Conservation (phyloP, 176 grass and related monocot species). For the Carex scoparia region DNA sequence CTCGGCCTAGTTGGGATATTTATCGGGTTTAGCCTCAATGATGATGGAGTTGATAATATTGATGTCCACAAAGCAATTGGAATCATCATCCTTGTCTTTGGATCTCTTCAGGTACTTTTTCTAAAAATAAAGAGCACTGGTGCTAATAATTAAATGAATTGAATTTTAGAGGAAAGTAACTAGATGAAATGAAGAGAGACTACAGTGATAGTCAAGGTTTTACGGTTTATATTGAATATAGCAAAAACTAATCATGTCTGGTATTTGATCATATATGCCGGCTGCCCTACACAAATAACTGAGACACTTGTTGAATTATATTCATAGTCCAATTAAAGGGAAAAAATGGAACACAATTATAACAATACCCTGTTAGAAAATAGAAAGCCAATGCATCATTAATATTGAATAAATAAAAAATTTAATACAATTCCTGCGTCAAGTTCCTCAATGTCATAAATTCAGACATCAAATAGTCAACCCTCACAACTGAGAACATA, state of each 20-base stretch:
- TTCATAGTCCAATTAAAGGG: not conserved
- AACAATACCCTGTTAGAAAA: not conserved
- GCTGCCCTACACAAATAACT: not conserved
- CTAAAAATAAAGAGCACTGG: not conserved
- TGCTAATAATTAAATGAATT: not conserved
- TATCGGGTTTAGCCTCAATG: conserved; percentile 44
- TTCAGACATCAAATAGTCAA: not conserved
- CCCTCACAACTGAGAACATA: not conserved
- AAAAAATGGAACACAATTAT: not conserved
- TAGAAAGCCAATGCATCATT: not conserved
- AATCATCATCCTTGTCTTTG: conserved; percentile 36
- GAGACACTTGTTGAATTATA: not conserved
- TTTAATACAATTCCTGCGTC: not conserved
- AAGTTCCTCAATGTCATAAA: not conserved
- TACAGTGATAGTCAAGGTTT: not conserved
- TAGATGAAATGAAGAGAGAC: not conserved
- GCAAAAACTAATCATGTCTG: not conserved
- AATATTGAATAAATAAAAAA: not conserved
- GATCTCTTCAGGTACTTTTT: conserved; percentile 51
- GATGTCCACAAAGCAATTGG: conserved; percentile 43
- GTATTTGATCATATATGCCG: not conserved
- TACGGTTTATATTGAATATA: not conserved
- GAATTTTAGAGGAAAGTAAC: not conserved
- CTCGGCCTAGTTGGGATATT: conserved; percentile 35
- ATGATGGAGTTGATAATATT: conserved; percentile 24